phyloP scores from a whole-genome alignment of 495 filamentous ascomycete genomes.

The Neurospora pannonica region DNA sequence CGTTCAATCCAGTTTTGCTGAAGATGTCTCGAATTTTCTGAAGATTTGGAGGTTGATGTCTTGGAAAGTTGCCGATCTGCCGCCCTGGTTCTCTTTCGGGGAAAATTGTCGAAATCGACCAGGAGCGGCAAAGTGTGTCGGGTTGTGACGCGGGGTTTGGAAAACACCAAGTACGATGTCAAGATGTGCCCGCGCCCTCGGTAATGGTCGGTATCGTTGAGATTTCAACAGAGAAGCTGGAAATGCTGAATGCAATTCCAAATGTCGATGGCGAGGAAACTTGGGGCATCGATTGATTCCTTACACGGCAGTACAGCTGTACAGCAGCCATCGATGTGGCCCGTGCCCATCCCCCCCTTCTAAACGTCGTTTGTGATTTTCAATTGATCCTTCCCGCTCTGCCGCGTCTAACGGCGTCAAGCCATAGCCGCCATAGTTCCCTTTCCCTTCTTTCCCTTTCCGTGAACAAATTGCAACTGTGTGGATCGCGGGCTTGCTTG shows the following conservation, averaged over 20 bases:
- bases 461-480: not conserved
- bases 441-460: not conserved
- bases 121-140: not conserved
- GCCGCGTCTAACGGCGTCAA: not conserved
- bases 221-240: no score
- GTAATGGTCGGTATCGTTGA: not conserved
- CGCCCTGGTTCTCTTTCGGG: not conserved
- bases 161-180: not conserved
- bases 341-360: not conserved
- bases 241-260: not conserved
- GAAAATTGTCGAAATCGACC: not conserved
- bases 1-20: not conserved
- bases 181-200: not conserved
- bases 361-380: not conserved
- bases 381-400: not conserved
- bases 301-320: not conserved
- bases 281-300: not conserved
- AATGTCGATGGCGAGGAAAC: not conserved
- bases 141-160: not conserved
- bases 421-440: not conserved
- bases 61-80: not conserved
- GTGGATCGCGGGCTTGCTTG: not conserved
- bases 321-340: not conserved
- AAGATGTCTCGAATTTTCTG: not conserved
- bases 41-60: not conserved